phyloP scores from a whole-genome alignment of 2,329 filamentous ascomycete species.

The Xylariomycetidae sp. region DNA sequence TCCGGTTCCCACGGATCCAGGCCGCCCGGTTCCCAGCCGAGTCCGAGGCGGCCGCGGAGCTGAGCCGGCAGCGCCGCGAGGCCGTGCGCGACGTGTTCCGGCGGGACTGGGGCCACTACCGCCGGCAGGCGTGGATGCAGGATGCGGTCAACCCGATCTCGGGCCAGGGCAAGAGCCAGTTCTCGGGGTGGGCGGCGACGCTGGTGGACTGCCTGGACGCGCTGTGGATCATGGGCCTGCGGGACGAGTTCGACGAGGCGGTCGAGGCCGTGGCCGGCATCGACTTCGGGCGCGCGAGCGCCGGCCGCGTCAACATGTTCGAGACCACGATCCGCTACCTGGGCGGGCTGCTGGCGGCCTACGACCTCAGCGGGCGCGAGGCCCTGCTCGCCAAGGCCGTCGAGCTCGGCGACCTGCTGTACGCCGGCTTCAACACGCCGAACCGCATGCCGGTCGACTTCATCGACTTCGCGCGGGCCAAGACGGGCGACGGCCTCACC shows the following conservation, averaged over 20 bases:
- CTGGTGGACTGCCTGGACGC: conserved; percentile 49
- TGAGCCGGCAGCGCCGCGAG: no score
- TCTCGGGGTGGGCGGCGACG: conserved; percentile 47
- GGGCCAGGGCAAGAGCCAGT: conserved; percentile 37
- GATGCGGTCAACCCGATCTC: conserved; percentile 44
- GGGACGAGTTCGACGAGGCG: conserved; percentile 44
- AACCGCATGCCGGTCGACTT: conserved; percentile 43
- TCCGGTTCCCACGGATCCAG: no score
- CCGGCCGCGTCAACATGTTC: conserved; percentile 34
- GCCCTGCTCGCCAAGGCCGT: conserved; percentile 37
- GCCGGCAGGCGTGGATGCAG: conserved; percentile 41
- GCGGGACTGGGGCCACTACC: conserved; percentile 40
- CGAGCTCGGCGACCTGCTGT: conserved; percentile 42
- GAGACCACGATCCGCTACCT: conserved; percentile 43
- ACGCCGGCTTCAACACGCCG: conserved; percentile 40
- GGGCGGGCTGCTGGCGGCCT: conserved; percentile 36
- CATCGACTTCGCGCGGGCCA: conserved; percentile 38
- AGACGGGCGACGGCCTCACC: conserved; percentile 28
- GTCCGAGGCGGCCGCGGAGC: no score
- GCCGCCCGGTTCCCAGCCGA: no score
- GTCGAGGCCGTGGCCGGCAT: conserved; percentile 38
- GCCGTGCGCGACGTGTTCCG: conserved; percentile 23
- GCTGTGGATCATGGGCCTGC: conserved; percentile 45
- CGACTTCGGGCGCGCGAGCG: conserved; percentile 39
- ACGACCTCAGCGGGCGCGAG: conserved; percentile 34